Base-by-base conservation (phyloP, 2,329 filamentous ascomycete genomes). In the Fusarium pilosicola region DNA sequence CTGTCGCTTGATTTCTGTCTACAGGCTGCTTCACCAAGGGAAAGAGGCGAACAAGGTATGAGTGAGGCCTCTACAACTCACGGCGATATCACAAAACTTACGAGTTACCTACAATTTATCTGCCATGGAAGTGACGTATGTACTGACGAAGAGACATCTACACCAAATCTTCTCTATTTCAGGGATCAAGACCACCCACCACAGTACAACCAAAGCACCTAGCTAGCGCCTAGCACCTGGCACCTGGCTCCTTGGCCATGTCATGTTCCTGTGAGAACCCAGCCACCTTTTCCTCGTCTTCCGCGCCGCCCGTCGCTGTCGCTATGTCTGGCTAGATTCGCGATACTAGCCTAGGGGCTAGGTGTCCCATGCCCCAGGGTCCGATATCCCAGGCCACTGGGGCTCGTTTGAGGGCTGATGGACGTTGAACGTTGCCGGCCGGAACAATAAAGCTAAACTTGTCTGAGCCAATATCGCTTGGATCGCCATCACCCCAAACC, bases 381-480 rank as follows among this genome's bases (percentile, higher is more conserved):
- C 44, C 57, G 58, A 48, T 55, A 74, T 68, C 67, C 62, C 46
- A 68, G 48, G 34, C 44, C 46, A 55, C 46, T 32, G 66, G 66
- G 66, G 64, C 49, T 48, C 51, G 42, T 30, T 42, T 26, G 41
- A 73, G 65, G 59, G 64, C 51, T 62, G 69, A 68, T 70, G 48
- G 56, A 70, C 58, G 67, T 68, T 76, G 72, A 65, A 62, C 55
- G 62, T 74, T 77, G 75, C 74, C 72, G 65, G 74, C 74, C 72
- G 65, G 75, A 71, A 59, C 48, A 68, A 54, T 36, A 57, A 45
- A 74, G 56, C 72, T 65, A 46, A 62, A 63, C 62, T 62, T n/a
- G 62, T 65, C 58, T 34, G 49, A 63, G 58, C 18, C 30, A 70
- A 55, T 69, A 38, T 55, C 42, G 48, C 58, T 60, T 58, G 66